A percentile compares a stretch with the other conserved stretches of the same genome.
Conservation (phyloP, 352 stramenopile genomes). For the Globisporangium spinosum region DNA sequence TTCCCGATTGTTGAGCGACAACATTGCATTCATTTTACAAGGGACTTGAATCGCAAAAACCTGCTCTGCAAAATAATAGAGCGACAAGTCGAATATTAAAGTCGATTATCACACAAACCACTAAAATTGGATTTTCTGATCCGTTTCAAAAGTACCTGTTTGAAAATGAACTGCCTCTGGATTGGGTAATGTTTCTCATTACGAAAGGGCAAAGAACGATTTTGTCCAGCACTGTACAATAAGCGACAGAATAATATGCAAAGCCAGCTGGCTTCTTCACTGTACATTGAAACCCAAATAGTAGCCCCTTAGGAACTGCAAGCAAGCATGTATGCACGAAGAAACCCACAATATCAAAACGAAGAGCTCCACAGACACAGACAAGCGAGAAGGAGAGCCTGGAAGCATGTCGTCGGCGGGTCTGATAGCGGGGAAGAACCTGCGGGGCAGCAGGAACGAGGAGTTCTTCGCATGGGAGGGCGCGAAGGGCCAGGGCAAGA, state of each 20-base stretch:
- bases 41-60: background rate
- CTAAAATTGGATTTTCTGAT: background rate
- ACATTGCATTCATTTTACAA: background rate
- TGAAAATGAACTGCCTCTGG: background rate
- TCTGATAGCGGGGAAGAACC: conserved; percentile 64
- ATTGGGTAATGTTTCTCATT: background rate
- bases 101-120: background rate
- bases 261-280: background rate
- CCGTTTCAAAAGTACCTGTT: background rate
- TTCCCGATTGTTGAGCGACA: background rate
- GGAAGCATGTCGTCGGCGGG: conserved; percentile 26
- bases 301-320: background rate
- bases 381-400: background rate
- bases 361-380: background rate
- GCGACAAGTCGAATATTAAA: background rate
- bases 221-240: background rate
- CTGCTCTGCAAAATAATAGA: background rate
- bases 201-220: background rate
- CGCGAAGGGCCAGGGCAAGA: background rate
- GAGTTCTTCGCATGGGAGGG: conserved; percentile 81
- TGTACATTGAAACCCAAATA: background rate
- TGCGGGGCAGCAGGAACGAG: conserved; percentile 65
- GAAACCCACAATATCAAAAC: background rate
- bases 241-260: background rate
- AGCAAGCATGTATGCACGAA: background rate